A percentile compares a stretch with the other conserved stretches of the same genome.
These are phyloP conservation scores for Hypomontagnella submonticulosa DNA, from an alignment of 495 filamentous ascomycete species.

Conservation along the genomic window DNA sequence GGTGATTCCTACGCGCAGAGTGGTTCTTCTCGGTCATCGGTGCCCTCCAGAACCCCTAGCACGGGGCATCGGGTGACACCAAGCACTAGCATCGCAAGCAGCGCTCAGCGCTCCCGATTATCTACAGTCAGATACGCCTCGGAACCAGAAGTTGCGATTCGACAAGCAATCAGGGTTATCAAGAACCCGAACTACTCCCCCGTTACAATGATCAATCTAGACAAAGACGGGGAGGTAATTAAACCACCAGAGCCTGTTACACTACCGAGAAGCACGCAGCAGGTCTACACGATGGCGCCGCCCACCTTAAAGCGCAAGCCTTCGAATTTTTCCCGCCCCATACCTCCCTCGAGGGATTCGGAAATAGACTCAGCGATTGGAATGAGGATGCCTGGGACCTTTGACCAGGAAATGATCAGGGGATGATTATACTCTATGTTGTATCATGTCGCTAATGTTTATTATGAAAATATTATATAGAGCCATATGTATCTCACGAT, in stretches of 20 bases:
- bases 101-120: conserved; percentile 39
- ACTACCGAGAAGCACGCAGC: neutral
- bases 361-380: conserved; percentile 31
- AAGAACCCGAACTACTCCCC: conserved; percentile 41
- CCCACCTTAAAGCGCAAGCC: conserved; percentile 17
- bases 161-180: conserved; percentile 43
- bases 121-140: conserved; percentile 47
- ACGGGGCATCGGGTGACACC: conserved; percentile 36
- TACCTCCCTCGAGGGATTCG: conserved; percentile 21
- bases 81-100: conserved; percentile 42
- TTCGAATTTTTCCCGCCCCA: conserved; percentile 39
- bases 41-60: neutral
- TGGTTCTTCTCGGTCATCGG: conserved; percentile 11
- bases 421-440: conserved; percentile 6
- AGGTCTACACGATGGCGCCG: neutral
- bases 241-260: conserved; percentile 29
- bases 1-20: conserved; percentile 11
- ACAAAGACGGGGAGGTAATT: conserved; percentile 7
- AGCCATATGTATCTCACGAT: no score
- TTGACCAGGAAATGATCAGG: neutral
- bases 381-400: conserved; percentile 22
- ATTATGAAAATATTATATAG: conserved; percentile 9
- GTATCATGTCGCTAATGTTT: conserved; percentile 28
- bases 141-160: conserved; percentile 46
- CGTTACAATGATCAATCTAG: neutral